Conservation (phyloP, 257 asterid species). For the Lithospermum erythrorhizon region DNA sequence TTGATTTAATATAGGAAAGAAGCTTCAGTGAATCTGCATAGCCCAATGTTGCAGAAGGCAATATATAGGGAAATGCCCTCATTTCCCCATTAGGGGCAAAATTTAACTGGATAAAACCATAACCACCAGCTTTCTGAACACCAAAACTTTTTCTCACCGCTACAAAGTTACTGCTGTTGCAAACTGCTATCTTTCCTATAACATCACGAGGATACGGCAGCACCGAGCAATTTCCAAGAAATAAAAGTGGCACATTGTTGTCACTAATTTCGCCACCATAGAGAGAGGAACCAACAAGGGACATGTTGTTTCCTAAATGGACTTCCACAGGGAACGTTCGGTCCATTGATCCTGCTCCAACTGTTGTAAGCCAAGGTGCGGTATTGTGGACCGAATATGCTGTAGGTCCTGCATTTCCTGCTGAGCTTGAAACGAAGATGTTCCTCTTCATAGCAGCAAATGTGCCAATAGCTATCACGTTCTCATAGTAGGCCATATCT, state of each 20-base stretch:
- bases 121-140: too few relatives aligned
- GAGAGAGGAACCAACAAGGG: slow-evolving; percentile 21
- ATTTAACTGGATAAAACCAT: too few relatives aligned
- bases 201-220: too few relatives aligned
- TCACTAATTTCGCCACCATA: slow-evolving; percentile 14
- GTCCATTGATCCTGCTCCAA: slow-evolving; percentile 31
- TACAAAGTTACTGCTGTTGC: too few relatives aligned
- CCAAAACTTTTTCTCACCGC: too few relatives aligned
- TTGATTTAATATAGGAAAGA: slow-evolving; percentile 12
- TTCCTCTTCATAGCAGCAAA: slow-evolving; percentile 37
- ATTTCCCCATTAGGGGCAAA: background rate
- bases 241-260: slow-evolving; percentile 11
- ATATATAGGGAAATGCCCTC: background rate
- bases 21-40: slow-evolving; percentile 14
- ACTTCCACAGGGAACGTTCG: slow-evolving; percentile 22
- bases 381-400: slow-evolving; percentile 17
- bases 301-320: slow-evolving; percentile 18
- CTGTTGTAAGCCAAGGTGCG: slow-evolving; percentile 28
- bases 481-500: slow-evolving; percentile 6
- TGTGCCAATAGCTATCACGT: slow-evolving; percentile 32
- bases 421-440: slow-evolving; percentile 28
- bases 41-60: slow-evolving; percentile 22
- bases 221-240: slow-evolving; percentile 1
- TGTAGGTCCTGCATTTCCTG: slow-evolving; percentile 21
- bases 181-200: background rate